These are phyloP conservation scores for Saururus chinensis DNA, from an alignment of 164 flowering plant genomes.

Conservation along the genomic window DNA sequence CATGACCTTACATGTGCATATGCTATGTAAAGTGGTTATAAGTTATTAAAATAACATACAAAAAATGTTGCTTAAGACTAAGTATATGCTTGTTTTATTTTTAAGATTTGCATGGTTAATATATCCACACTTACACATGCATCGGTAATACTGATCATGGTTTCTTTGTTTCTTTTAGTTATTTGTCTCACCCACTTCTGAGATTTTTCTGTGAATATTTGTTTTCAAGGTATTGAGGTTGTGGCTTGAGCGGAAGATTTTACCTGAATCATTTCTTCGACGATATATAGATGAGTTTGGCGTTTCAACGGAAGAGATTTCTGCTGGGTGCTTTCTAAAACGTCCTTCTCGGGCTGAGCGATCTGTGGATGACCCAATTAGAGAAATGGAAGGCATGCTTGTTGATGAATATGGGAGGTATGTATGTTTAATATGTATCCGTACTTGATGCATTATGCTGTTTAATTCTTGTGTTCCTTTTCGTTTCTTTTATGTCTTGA, in stretches of 20 bases:
- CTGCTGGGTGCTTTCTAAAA: constrained; percentile 42
- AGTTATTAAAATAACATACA: too few species aligned
- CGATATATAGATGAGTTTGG: constrained; percentile 84
- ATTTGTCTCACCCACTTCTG: too few species aligned
- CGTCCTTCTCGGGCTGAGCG: constrained; percentile 93
- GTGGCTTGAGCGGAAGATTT: constrained; percentile 95
- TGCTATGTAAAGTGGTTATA: too few species aligned
- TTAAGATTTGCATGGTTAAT: too few species aligned
- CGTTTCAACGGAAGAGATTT: constrained; percentile 50
- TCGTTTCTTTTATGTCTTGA: background rate
- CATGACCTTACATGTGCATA: too few species aligned
- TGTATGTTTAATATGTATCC: constrained; percentile 8
- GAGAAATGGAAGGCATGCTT: constrained; percentile 98
- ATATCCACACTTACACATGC: too few species aligned
- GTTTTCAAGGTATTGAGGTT: constrained; percentile 64
- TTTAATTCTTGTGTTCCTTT: background rate
- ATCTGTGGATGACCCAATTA: constrained; percentile 90
- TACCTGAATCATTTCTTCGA: constrained; percentile 74
- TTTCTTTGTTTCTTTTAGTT: too few species aligned
- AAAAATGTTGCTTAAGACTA: too few species aligned
- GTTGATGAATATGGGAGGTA: constrained; percentile 99
- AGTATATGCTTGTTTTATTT: too few species aligned
- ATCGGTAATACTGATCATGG: too few species aligned
- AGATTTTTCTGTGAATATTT: background rate
- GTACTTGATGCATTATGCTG: too few species aligned